Base-by-base conservation (phyloP, 371 early-diverging fungal species). In the Nematocida minor region DNA sequence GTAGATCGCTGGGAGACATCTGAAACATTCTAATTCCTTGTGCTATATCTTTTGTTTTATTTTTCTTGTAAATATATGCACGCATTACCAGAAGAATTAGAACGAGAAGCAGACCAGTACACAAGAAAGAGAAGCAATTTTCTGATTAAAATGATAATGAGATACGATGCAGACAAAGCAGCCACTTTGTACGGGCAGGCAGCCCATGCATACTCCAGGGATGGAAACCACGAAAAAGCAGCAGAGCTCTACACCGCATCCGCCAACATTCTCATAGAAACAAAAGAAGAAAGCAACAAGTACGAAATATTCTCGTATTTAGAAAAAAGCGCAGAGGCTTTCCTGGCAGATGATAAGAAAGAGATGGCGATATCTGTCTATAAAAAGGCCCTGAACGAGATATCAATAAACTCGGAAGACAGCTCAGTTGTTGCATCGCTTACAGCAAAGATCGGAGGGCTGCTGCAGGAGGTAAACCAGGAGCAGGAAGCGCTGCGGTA, bases 31-130 rank as follows among this genome's bases (percentile, higher is more conserved):
- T 22, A n/a, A 7, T 42, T 42, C 40, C 6, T 14, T 62, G 4
- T 42, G 22, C 14, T 40, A 48, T 48, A 29, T 36, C 11, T 49
- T 64, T 74, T 74, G 51, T 74, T 74, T 74, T 74, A 64, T 64
- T 74, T 62, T 53, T 51, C 51, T 22, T 18, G 11, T 18, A 66
- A n/a, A 60, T 20, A 20, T 9, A 27, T 34, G 38, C n/a, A 46
- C 63, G 51, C 63, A 48, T 70, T 63, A 16, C 66, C 77, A 34
- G 77, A 74, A 48, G 77, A 74, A 6, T 74, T 62, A 53, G 77
- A 74, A 51, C 63, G 46, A 44, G 51, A 64, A n/a, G 77, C 77
- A 47, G 66, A 74, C 32, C 14, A 68, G 44, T 63, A 64, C 34
- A 62, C n/a, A 14, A 49, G 60, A 31, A 62, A 48, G 36, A 66